Conservation (phyloP, 2,329 filamentous ascomycete genomes). For the Fusarium sp. region DNA sequence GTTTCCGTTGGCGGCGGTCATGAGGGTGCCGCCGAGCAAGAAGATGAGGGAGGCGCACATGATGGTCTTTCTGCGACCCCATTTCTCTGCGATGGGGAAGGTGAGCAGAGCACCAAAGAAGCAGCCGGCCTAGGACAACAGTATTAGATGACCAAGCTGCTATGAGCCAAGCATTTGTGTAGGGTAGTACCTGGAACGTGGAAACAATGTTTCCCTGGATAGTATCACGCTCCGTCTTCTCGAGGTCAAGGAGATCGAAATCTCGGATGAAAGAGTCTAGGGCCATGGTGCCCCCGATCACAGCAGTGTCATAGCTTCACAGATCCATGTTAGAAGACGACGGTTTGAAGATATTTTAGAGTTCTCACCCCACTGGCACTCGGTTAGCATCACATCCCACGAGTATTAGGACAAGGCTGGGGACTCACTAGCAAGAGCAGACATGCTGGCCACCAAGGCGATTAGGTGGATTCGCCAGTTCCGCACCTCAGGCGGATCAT, state of each 20-base stretch:
- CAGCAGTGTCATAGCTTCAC: conserved; percentile 56
- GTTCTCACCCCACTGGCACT: too few species aligned
- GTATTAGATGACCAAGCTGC: conserved; percentile 5
- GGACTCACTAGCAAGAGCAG: conserved; percentile 52
- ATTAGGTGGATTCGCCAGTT: conserved; percentile 55
- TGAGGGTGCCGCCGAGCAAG: conserved; percentile 54
- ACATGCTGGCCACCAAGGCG: conserved; percentile 53
- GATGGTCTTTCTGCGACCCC: conserved; percentile 63
- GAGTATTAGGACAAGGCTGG: too few species aligned
- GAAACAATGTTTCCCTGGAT: conserved; percentile 59
- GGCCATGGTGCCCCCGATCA: conserved; percentile 59
- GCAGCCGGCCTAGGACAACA: conserved; percentile 53
- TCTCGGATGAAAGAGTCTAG: conserved; percentile 56
- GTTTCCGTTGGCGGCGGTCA: conserved; percentile 53
- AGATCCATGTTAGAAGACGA: not conserved
- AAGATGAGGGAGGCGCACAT: conserved; percentile 62
- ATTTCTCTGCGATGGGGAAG: conserved; percentile 64
- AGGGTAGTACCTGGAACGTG: conserved; percentile 49
- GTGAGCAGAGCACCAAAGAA: conserved; percentile 59
- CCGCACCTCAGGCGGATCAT: conserved; percentile 53
- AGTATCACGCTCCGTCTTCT: conserved; percentile 50
- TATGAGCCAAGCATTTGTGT: too few species aligned
- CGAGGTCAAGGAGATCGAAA: conserved; percentile 51
- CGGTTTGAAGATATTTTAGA: too few species aligned
- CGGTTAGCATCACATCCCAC: too few species aligned